Evolutionary conservation across 2,329 filamentous ascomycete genomes (phyloP).

Genomic region (Xylaria digitata): DNA sequence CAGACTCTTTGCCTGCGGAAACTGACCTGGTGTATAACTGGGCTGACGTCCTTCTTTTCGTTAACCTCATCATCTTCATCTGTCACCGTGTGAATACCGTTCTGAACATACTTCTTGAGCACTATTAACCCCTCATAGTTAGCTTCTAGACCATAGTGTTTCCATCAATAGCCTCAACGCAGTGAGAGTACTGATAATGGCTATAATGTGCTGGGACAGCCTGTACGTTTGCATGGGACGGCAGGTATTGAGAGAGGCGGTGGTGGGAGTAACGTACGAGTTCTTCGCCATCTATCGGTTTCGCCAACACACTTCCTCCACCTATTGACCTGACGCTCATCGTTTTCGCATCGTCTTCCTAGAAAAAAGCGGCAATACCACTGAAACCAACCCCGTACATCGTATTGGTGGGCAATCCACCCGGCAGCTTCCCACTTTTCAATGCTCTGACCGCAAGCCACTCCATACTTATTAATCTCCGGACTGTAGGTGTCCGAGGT

Average conservation of each 20-base stretch:
- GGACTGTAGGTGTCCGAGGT: conserved; percentile 57
- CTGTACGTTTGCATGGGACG: neutral
- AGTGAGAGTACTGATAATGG: too few relatives aligned
- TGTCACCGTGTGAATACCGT: conserved; percentile 55
- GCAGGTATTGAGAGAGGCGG: neutral
- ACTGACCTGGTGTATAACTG: conserved; percentile 60
- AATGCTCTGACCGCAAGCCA: conserved; percentile 63
- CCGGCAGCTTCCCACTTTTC: conserved; percentile 66
- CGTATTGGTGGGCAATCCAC: conserved; percentile 65
- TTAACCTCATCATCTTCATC: conserved; percentile 60
- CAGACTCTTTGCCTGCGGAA: neutral
- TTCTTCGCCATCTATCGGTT: conserved; percentile 62
- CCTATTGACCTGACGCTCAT: conserved; percentile 62
- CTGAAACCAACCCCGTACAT: conserved; percentile 67
- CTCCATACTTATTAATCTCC: conserved; percentile 64
- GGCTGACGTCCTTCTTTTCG: conserved; percentile 58
- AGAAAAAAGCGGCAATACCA: conserved; percentile 66
- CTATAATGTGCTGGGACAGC: too few relatives aligned
- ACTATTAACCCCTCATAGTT: conserved; percentile 41
- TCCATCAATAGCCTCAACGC: neutral
- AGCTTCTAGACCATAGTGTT: neutral
- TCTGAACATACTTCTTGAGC: conserved; percentile 62
- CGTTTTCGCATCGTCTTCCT: conserved; percentile 62
- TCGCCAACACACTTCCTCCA: conserved; percentile 65
- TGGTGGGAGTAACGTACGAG: conserved; percentile 36